These are phyloP conservation scores for Rhodotorula sp. DNA, from an alignment of 1,284 basidiomycete species.

Conservation along the genomic window DNA sequence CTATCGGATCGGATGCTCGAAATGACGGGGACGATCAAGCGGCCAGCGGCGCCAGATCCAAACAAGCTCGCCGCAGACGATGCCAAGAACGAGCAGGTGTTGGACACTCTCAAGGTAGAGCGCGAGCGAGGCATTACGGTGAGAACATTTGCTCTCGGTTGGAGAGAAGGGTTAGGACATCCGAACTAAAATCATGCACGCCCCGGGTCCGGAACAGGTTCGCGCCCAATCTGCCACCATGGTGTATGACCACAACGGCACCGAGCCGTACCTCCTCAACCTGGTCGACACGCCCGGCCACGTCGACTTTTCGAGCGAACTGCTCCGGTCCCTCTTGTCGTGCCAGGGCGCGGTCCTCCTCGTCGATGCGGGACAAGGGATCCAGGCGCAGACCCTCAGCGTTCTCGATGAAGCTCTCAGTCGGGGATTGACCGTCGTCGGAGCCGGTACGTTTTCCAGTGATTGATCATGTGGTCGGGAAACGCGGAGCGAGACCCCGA, in stretches of 20 bases:
- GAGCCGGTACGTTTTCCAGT: slow-evolving; percentile 62
- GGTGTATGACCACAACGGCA: slow-evolving; percentile 59
- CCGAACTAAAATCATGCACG: not conserved
- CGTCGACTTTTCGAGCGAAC: slow-evolving; percentile 96
- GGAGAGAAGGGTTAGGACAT: no score
- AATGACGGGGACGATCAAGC: slow-evolving; percentile 74
- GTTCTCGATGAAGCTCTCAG: slow-evolving; percentile 88
- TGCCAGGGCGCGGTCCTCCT: slow-evolving; percentile 88
- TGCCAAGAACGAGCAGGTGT: slow-evolving; percentile 78
- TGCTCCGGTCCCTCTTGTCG: slow-evolving; percentile 85
- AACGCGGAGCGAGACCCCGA: no score
- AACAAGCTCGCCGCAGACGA: slow-evolving; percentile 55
- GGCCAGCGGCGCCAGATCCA: slow-evolving; percentile 4
- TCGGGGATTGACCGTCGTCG: slow-evolving; percentile 78
- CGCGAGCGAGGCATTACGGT: slow-evolving; percentile 84
- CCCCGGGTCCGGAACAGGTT: not conserved
- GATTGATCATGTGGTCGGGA: not conserved
- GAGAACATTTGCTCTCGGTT: slow-evolving; percentile 61
- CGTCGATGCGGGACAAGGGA: slow-evolving; percentile 89
- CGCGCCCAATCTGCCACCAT: slow-evolving; percentile 59
- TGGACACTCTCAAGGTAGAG: slow-evolving; percentile 95
- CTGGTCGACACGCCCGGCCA: slow-evolving; percentile 97
- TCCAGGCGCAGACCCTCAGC: slow-evolving; percentile 96
- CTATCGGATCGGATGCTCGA: slow-evolving; percentile 73
- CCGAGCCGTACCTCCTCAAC: slow-evolving; percentile 75